Base-by-base conservation (phyloP, 768 basidiomycete species). In the Xerocomellus chrysenteron region DNA sequence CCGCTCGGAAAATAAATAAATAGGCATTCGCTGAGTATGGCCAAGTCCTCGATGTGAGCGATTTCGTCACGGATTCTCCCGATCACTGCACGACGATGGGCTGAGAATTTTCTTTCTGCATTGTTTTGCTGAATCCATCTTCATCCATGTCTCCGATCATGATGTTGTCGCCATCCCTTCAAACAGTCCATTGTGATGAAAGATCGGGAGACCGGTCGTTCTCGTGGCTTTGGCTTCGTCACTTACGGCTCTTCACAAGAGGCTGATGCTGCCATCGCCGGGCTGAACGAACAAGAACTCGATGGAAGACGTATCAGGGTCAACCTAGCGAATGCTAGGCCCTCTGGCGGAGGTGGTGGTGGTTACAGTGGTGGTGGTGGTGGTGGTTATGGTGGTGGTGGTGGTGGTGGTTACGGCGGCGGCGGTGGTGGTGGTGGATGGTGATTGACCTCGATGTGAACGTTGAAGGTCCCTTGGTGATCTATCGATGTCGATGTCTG, bases 161-260 rank as follows among this genome's bases (percentile, higher is more conserved):
- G 48, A 52, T 60, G 41, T 50, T 52, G 50, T 59, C 33, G 28
- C 39, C 82, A 21, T 21, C 21, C 21, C 21, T 21, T 21, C 21
- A 21, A 21, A 21, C 21, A 21, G 21, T 21, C 21, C 21, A 21
- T 21, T 21, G 21, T 21, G 21, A 21, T 21, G 21, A 21, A 21
- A 21, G 21, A 21, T 21, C 21, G 21, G 21, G 21, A 21, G 21
- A 21, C 21, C 48, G 80, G 80, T 54, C 78, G 82, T 59, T 81
- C 79, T 54, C 76, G 82, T 63, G 82, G 82, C 58, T 83, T 83
- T 70, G 82, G 81, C 55, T 83, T 83, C 61, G 82, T 82, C 60
- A 80, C 76, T 41, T 76, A 68, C 43, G n/a, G 19, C 46, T 45
- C 47, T 54, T 2, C 32, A 4, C 43, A 46, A 0, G 74, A 81